Conservation (phyloP, 345 rosid species). For the Eucalyptus globulus region DNA sequence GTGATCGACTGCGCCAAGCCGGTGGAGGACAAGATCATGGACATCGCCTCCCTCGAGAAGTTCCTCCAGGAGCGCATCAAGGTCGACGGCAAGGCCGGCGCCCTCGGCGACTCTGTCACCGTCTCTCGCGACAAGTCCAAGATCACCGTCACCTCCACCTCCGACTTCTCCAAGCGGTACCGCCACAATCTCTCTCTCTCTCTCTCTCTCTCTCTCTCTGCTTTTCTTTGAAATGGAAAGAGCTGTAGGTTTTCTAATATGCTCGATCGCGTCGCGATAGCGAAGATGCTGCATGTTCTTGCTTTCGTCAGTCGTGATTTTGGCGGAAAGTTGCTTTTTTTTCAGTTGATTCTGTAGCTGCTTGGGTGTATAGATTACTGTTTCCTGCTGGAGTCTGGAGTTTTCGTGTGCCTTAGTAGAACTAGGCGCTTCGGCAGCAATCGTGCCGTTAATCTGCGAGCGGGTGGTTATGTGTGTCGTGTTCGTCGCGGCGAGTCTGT, state of each 20-base stretch:
- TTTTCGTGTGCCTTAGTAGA: neutral
- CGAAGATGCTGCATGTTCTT: neutral
- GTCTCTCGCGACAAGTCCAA: conserved; percentile 29
- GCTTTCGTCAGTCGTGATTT: neutral
- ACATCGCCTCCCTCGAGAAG: conserved; percentile 38
- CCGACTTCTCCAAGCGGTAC: conserved; percentile 72
- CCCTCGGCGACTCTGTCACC: conserved; percentile 28
- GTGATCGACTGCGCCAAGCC: conserved; percentile 34
- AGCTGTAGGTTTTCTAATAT: neutral
- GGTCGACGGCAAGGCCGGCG: conserved; percentile 38
- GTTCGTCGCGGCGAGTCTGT: neutral
- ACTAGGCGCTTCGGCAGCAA: neutral
- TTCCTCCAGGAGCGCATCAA: conserved; percentile 44
- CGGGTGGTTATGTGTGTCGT: neutral
- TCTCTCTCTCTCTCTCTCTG: too few relatives aligned
- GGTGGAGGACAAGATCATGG: conserved; percentile 38
- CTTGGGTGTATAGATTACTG: neutral
- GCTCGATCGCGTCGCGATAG: neutral
- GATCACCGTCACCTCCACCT: conserved; percentile 51
- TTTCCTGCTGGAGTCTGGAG: neutral
- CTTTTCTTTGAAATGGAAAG: neutral
- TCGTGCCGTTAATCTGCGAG: neutral
- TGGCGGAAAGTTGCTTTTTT: neutral
- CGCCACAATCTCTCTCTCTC: neutral
- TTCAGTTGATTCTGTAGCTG: neutral